Conservation (phyloP, 2,329 filamentous ascomycete genomes). For the Cylindrodendrum hubeiense region DNA sequence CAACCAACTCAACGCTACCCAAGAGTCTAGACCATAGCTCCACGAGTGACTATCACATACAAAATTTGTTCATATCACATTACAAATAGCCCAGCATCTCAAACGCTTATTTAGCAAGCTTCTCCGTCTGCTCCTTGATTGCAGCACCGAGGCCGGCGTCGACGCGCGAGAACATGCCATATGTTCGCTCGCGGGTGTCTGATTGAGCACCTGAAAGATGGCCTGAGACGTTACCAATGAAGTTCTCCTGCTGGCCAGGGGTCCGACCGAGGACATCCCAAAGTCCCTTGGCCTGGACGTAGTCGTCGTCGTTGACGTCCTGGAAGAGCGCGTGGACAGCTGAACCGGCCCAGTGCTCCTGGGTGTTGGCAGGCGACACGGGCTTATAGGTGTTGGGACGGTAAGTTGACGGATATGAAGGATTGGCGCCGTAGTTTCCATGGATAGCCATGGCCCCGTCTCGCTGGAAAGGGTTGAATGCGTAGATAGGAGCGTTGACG, state of each 20-base stretch:
- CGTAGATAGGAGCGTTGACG: slow-evolving; percentile 67
- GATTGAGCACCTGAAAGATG: slow-evolving; percentile 67
- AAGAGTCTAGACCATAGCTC: neutral
- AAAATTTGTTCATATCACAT: slow-evolving; percentile 18
- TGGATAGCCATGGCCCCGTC: slow-evolving; percentile 80
- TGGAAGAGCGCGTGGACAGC: slow-evolving; percentile 59
- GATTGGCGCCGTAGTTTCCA: slow-evolving; percentile 70
- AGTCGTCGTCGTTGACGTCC: slow-evolving; percentile 62
- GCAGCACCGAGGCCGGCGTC: slow-evolving; percentile 64
- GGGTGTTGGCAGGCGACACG: slow-evolving; percentile 54
- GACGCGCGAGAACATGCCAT: slow-evolving; percentile 72
- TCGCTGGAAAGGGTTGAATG: slow-evolving; percentile 78
- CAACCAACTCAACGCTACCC: neutral
- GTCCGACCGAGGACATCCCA: slow-evolving; percentile 63
- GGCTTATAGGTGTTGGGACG: slow-evolving; percentile 58
- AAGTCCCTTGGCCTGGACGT: slow-evolving; percentile 60
- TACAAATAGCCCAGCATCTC: neutral
- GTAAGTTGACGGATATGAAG: slow-evolving; percentile 68
- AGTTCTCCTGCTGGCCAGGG: slow-evolving; percentile 71
- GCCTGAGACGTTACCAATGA: slow-evolving; percentile 69
- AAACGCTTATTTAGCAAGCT: slow-evolving; percentile 45
- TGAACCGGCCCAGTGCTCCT: slow-evolving; percentile 62
- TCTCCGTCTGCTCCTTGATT: slow-evolving; percentile 67
- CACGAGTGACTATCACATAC: neutral
- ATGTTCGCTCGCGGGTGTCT: slow-evolving; percentile 68